Percentiles rank a stretch among this genome's conserved stretches.
phyloP scores from a whole-genome alignment of 2,329 filamentous ascomycete genomes.

The Camillea tinctor region DNA sequence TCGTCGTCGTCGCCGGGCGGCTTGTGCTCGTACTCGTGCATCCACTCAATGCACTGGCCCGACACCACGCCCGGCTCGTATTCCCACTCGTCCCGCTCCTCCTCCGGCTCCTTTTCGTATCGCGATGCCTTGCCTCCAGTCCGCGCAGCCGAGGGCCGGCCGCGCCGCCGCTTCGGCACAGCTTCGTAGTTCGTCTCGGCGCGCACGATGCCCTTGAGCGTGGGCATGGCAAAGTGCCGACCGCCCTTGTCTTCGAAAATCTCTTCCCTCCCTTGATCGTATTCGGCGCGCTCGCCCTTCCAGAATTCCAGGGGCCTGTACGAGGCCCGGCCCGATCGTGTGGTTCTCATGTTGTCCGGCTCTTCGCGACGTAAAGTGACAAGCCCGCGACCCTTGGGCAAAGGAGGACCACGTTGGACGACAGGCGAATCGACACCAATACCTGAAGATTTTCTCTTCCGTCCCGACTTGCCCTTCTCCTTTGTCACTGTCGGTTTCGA shows the following conservation, averaged over 20 bases:
- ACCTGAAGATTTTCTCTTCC: conserved; percentile 39
- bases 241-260: conserved; percentile 40
- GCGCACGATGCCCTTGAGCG: conserved; percentile 75
- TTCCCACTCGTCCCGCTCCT: conserved; percentile 70
- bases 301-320: conserved; percentile 80
- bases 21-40: conserved; percentile 53
- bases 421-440: conserved; percentile 45
- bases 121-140: conserved; percentile 12
- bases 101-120: conserved; percentile 49
- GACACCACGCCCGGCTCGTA: conserved; percentile 60
- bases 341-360: conserved; percentile 53
- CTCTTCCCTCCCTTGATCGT: conserved; percentile 58
- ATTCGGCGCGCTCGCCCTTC: conserved; percentile 78
- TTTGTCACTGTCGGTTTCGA: conserved; percentile 24
- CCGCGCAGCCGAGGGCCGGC: conserved; percentile 20
- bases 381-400: conserved; percentile 54
- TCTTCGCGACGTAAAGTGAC: conserved; percentile 51
- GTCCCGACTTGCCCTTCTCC: conserved; percentile 32
- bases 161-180: conserved; percentile 24
- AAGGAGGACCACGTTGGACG: conserved; percentile 53
- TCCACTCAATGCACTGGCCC: conserved; percentile 64
- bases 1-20: conserved; percentile 56
- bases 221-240: conserved; percentile 59
- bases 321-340: conserved; percentile 75
- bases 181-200: conserved; percentile 57